Conservation (phyloP, 305 asterid genomes). For the Fraxinus greggii region DNA sequence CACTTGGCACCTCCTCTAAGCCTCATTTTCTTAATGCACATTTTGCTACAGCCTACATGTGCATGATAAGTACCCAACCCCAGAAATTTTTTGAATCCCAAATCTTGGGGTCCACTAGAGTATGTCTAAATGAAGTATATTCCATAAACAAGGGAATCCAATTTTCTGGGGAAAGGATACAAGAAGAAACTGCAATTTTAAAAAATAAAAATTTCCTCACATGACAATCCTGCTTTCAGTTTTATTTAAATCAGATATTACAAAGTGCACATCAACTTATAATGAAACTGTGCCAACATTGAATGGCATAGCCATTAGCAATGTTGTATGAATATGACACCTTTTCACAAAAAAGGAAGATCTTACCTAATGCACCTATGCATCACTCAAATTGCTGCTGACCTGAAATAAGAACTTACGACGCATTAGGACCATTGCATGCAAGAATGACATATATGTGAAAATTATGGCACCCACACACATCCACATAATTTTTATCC, state of each 20-base stretch:
- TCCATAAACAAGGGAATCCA: background rate
- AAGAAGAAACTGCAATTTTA: background rate
- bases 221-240: background rate
- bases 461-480: background rate
- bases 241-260: background rate
- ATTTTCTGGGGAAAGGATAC: background rate
- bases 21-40: background rate
- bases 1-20: background rate
- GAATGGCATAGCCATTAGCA: background rate
- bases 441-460: background rate
- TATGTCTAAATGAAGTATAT: background rate
- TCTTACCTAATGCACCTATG: background rate
- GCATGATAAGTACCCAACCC: background rate
- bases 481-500: background rate
- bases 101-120: background rate
- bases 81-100: background rate
- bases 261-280: background rate
- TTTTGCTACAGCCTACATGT: background rate
- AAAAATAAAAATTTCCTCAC: background rate
- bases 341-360: background rate
- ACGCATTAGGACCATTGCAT: background rate
- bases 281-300: background rate
- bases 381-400: background rate
- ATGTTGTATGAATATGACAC: background rate
- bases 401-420: background rate